Conservation (phyloP, 139 green algal genomes). For the Deuterostichococcus epilithicus region DNA sequence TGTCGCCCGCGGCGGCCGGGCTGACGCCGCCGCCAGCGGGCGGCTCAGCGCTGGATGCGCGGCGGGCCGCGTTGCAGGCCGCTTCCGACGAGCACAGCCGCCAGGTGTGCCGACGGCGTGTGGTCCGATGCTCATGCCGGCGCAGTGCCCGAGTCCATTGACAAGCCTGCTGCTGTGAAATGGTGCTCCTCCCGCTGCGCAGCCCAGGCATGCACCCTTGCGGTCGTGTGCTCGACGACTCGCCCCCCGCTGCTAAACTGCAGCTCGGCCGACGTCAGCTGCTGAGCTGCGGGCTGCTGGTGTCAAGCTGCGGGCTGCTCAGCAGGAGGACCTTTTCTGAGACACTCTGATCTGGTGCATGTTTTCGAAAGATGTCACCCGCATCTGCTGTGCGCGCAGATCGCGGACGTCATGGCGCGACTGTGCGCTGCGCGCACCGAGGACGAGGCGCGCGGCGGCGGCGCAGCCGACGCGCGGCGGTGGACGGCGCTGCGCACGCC, state of each 20-base stretch:
- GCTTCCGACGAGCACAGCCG: conserved; percentile 44
- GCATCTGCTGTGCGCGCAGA: neutral
- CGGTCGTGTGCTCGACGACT: no score
- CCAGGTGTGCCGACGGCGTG: conserved; percentile 1
- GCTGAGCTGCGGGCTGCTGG: no score
- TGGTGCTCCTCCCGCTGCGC: no score
- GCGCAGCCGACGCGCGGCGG: conserved; percentile 57
- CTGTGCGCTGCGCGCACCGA: conserved; percentile 19
- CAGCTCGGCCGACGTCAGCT: no score
- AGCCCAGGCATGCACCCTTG: no score
- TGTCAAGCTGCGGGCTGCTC: neutral
- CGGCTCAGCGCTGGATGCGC: conserved; percentile 34
- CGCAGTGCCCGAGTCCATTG: no score
- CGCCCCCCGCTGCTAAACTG: no score
- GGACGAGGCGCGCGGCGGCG: conserved; percentile 59
- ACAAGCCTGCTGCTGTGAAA: neutral
- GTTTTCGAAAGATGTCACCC: neutral
- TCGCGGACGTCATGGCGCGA: neutral
- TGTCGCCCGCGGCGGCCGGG: conserved; percentile 9
- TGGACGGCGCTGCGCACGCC: conserved; percentile 65
- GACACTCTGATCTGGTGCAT: neutral
- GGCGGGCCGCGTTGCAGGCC: conserved; percentile 32
- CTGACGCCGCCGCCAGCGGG: conserved; percentile 1
- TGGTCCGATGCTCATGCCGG: neutral
- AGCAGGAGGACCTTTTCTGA: neutral